phyloP scores from a whole-genome alignment of 768 basidiomycete genomes.

The Termitomyces sp. region DNA sequence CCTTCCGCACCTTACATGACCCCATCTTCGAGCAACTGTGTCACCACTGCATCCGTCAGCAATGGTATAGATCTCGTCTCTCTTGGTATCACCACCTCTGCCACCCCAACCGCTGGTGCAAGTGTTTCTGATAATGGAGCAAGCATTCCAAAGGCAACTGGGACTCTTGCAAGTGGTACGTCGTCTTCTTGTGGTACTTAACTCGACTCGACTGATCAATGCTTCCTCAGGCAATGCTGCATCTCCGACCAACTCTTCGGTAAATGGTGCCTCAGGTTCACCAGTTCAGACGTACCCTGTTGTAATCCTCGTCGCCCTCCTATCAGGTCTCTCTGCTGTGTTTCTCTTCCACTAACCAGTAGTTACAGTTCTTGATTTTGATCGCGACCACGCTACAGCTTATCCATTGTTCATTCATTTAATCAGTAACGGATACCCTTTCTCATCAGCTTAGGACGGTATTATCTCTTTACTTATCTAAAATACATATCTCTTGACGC shows the following conservation, averaged over 20 bases:
- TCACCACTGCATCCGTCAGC: constrained; percentile 27
- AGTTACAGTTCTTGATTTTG: not conserved
- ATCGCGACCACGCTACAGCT: not conserved
- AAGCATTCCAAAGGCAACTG: constrained; percentile 9
- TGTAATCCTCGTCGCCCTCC: constrained; percentile 13
- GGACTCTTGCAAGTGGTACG: constrained; percentile 5
- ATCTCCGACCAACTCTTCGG: not conserved
- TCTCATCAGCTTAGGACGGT: not conserved
- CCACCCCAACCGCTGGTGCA: not conserved
- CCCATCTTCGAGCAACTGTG: constrained; percentile 36
- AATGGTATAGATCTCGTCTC: constrained; percentile 30
- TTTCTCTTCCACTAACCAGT: constrained; percentile 14
- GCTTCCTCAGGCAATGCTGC: not conserved
- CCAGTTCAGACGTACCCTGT: constrained; percentile 11
- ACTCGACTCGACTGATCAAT: not conserved
- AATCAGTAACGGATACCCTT: not conserved
- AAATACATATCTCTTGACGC: not conserved
- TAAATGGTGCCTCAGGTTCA: constrained; percentile 1
- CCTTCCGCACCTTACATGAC: constrained; percentile 28
- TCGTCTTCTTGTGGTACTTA: not conserved
- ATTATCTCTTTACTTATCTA: not conserved
- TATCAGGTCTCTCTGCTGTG: constrained; percentile 18
- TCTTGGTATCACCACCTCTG: constrained; percentile 17
- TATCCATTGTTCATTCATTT: not conserved
- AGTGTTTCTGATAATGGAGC: constrained; percentile 10